Evolutionary conservation across 2,329 filamentous ascomycete genomes (phyloP).

Genomic region (Fusarium sp.): DNA sequence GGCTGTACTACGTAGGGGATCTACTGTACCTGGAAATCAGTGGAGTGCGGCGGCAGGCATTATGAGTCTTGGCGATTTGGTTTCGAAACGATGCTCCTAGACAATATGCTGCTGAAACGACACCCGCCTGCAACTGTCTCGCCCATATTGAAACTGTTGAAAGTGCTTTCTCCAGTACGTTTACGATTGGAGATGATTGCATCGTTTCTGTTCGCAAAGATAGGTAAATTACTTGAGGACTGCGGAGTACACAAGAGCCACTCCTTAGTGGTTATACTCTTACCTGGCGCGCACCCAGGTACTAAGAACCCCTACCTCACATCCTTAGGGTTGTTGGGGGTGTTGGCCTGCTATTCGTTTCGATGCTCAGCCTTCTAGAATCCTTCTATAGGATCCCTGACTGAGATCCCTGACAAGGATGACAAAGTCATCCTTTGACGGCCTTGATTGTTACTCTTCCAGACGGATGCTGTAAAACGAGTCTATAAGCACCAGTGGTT

Average conservation of each 20-base stretch:
- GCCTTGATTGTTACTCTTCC: conserved; percentile 23
- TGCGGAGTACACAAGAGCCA: neutral
- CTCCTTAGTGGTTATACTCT: conserved; percentile 13
- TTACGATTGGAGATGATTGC: conserved; percentile 1
- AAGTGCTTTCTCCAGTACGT: neutral
- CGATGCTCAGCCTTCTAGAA: conserved; percentile 47
- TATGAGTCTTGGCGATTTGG: conserved; percentile 25
- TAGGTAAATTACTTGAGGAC: conserved; percentile 13
- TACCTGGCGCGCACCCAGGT: conserved; percentile 2
- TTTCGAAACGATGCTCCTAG: conserved; percentile 32
- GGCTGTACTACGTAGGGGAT: conserved; percentile 1
- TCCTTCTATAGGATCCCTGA: conserved; percentile 40
- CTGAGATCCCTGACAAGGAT: conserved; percentile 37
- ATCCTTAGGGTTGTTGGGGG: conserved; percentile 18
- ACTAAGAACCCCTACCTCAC: conserved; percentile 32
- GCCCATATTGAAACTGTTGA: conserved; percentile 7
- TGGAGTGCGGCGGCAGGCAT: conserved; percentile 22
- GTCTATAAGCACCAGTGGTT: conserved; percentile 32
- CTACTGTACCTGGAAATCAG: conserved; percentile 27
- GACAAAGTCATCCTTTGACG: conserved; percentile 34
- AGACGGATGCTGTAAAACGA: conserved; percentile 33
- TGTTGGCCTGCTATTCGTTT: conserved; percentile 22
- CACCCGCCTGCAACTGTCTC: conserved; percentile 1
- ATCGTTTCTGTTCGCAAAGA: neutral
- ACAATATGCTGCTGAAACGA: neutral